A percentile compares a stretch with the other conserved stretches of the same genome.
phyloP scores from a whole-genome alignment of 441 rosid genomes.

The Gossypium aridum region DNA sequence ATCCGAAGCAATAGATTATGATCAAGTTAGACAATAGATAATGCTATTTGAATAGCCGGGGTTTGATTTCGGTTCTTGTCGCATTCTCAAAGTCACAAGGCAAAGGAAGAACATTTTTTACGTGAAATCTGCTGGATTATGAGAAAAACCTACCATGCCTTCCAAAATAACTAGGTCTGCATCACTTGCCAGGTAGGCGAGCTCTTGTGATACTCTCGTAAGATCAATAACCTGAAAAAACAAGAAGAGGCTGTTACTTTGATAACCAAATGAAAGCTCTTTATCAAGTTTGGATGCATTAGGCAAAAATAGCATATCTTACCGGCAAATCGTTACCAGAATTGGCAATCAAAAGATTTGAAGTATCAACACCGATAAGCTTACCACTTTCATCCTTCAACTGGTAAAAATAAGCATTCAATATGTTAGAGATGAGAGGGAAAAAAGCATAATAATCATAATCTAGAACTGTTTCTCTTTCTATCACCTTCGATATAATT shows the following conservation, averaged over 20 bases:
- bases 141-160: conserved; percentile 77
- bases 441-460: not conserved
- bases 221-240: conserved; percentile 84
- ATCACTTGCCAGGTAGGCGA: conserved; percentile 70
- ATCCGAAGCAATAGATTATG: not conserved
- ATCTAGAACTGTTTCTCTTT: conserved; percentile 2
- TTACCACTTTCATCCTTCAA: conserved; percentile 78
- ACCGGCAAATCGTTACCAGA: conserved; percentile 97
- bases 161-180: conserved; percentile 89
- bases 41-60: not conserved
- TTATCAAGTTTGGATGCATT: not conserved
- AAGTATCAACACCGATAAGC: conserved; percentile 66
- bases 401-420: conserved; percentile 31
- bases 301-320: conserved; percentile 22
- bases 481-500: conserved; percentile 66
- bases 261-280: not conserved
- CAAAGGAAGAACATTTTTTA: not conserved
- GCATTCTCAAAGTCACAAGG: not conserved
- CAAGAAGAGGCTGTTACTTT: conserved; percentile 5
- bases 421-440: conserved; percentile 20
- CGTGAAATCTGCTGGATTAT: not conserved
- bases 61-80: not conserved
- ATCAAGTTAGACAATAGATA: not conserved
- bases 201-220: conserved; percentile 72
- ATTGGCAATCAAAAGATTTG: conserved; percentile 78